Evolutionary conservation across 768 basidiomycete species (phyloP).

Genomic region (Auricularia auricula-judae): DNA sequence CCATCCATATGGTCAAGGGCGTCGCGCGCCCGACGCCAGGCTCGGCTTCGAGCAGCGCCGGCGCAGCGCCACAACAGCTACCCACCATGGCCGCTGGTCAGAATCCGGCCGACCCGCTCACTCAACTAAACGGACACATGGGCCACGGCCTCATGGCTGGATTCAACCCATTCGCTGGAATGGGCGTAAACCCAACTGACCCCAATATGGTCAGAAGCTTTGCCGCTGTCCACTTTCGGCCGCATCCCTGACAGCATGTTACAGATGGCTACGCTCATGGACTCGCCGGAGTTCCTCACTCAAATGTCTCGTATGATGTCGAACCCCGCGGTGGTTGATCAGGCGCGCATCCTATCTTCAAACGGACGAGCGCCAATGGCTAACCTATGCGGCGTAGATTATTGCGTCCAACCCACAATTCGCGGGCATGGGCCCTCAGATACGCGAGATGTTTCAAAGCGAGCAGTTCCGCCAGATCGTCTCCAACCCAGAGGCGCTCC

Average conservation of each 20-base stretch:
- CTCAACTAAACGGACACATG: constrained; percentile 65
- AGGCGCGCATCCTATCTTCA: constrained; percentile 20
- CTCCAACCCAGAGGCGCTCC: constrained; percentile 72
- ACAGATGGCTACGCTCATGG: constrained; percentile 77
- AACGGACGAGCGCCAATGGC: neutral
- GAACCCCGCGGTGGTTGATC: constrained; percentile 79
- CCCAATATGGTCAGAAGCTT: constrained; percentile 62
- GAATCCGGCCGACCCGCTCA: constrained; percentile 78
- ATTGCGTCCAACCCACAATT: constrained; percentile 75
- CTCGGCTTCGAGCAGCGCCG: constrained; percentile 17
- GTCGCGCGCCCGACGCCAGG: constrained; percentile 34
- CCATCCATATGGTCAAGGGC: constrained; percentile 91
- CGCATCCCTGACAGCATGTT: neutral
- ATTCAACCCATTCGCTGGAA: constrained; percentile 83
- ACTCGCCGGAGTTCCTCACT: constrained; percentile 71
- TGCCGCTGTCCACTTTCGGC: neutral
- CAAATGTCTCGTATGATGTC: constrained; percentile 84
- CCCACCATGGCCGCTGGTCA: constrained; percentile 89
- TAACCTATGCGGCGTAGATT: constrained; percentile 23
- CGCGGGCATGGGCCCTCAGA: constrained; percentile 64
- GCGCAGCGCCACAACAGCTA: constrained; percentile 37
- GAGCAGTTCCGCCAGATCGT: constrained; percentile 66
- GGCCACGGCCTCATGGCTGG: constrained; percentile 75
- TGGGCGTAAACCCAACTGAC: constrained; percentile 86
- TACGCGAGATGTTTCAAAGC: constrained; percentile 68